Evolutionary conservation across 2,329 filamentous ascomycete species (phyloP).

Genomic region (Boeremia lycopersici): DNA sequence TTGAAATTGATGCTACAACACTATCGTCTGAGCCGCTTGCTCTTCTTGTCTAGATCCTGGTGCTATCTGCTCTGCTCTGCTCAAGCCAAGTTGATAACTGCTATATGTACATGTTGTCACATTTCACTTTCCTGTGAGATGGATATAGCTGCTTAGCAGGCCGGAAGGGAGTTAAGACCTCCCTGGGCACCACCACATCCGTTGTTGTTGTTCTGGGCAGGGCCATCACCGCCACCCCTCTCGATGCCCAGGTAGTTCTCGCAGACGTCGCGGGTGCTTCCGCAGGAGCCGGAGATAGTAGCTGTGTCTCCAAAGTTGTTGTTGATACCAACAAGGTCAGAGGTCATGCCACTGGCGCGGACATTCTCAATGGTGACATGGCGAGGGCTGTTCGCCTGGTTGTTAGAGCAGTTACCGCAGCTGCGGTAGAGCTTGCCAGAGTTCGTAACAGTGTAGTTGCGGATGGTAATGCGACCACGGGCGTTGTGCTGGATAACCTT

Average conservation of each 20-base stretch:
- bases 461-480: constrained; percentile 25
- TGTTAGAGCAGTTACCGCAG: constrained; percentile 40
- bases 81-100: neutral
- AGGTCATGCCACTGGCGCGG: constrained; percentile 42
- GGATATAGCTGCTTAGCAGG: neutral
- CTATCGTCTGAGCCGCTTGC: neutral
- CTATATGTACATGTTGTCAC: neutral
- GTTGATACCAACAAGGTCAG: constrained; percentile 51
- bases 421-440: constrained; percentile 51
- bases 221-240: neutral
- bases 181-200: neutral
- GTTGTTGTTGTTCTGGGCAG: neutral
- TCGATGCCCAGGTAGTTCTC: neutral
- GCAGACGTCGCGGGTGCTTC: constrained; percentile 14
- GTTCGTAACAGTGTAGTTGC: constrained; percentile 40
- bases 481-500: constrained; percentile 44
- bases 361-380: constrained; percentile 48
- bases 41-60: neutral
- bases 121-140: neutral
- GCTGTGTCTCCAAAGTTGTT: constrained; percentile 55
- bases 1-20: neutral
- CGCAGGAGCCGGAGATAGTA: constrained; percentile 48
- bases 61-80: neutral
- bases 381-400: constrained; percentile 46
- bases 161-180: neutral